Evolutionary conservation across 1,284 basidiomycete species (phyloP).

Genomic region (Leccinum laetum): DNA sequence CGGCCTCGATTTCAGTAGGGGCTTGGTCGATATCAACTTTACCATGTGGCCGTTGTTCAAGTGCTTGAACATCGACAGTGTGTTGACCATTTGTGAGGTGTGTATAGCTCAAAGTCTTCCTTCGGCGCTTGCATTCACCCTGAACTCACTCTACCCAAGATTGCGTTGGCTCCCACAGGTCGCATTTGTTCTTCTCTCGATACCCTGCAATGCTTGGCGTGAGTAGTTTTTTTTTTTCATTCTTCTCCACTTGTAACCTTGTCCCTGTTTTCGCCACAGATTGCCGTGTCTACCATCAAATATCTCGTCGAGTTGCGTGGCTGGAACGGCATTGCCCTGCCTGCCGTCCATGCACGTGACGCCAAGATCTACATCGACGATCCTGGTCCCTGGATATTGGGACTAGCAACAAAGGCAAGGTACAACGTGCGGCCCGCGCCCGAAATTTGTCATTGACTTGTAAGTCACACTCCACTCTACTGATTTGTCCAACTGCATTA

Average conservation of each 20-base stretch:
- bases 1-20: conserved; percentile 81
- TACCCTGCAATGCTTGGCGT: conserved; percentile 91
- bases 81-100: conserved; percentile 92
- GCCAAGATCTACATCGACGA: conserved; percentile 89
- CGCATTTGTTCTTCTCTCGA: conserved; percentile 89
- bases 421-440: conserved; percentile 74
- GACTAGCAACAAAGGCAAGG: conserved; percentile 84
- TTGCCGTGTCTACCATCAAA: conserved; percentile 87
- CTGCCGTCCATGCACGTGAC: conserved; percentile 87
- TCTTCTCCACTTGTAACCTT: neutral
- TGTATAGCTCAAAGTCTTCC: conserved; percentile 13
- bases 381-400: conserved; percentile 92
- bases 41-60: conserved; percentile 99
- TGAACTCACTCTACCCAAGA: conserved; percentile 40
- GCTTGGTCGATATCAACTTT: conserved; percentile 86
- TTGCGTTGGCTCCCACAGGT: conserved; percentile 92
- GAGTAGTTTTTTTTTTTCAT: conserved; percentile 15
- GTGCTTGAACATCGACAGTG: conserved; percentile 91
- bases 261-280: conserved; percentile 36
- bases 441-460: conserved; percentile 92
- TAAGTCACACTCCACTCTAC: conserved; percentile 40
- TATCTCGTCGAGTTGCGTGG: conserved; percentile 93
- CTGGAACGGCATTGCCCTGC: conserved; percentile 88
- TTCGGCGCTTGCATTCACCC: neutral
- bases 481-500: conserved; percentile 26